Evolutionary conservation across 169 alveolate species (phyloP), one percentile per base, ranked within the genome.

Genomic region (Plasmodium malariae): DNA sequence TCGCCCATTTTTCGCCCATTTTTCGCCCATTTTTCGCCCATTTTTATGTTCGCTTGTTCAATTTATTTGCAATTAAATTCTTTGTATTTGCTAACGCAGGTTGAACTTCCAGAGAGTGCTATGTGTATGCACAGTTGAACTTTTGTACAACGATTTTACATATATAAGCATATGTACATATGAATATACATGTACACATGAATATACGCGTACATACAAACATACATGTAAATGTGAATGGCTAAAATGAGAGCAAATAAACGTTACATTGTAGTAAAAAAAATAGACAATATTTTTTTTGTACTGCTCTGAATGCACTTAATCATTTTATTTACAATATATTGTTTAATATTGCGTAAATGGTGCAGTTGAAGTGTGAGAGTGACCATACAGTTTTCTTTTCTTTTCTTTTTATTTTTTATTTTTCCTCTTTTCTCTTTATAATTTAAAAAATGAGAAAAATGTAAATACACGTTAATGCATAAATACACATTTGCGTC

Each of bases 301-400:
- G n/a, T n/a, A n/a, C n/a, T n/a, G n/a, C n/a, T n/a, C 26, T 57
- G 36, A 57, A 57, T 57, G 68, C 68, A 57, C 68, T 57, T 57
- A 14, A 45, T n/a, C 68, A 21, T 26, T 57, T 57, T n/a, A 21
- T 57, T 57, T 57, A 21, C 17, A 21, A 17, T n/a, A n/a, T n/a
- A n/a, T n/a, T 36, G 26, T 19, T 57, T 14, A 57, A 26, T 45
- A 11, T 36, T 57, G 68, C n/a, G 17, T 17, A 12, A 14, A 28
- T 57, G 26, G 68, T 57, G 68, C 68, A 57, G 6, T 5, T 28
- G 26, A 57, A 57, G 68, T 57, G 68, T 57, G 26, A 57, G 26
- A 57, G 68, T 57, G 26, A 57, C 26, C 11, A n/a, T 19, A 7
- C 14, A 1, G 1, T 45, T 45, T 45, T 45, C 14, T 45, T 45